Conservation (phyloP, 352 stramenopile genomes). For the Phytophthora rubi region DNA sequence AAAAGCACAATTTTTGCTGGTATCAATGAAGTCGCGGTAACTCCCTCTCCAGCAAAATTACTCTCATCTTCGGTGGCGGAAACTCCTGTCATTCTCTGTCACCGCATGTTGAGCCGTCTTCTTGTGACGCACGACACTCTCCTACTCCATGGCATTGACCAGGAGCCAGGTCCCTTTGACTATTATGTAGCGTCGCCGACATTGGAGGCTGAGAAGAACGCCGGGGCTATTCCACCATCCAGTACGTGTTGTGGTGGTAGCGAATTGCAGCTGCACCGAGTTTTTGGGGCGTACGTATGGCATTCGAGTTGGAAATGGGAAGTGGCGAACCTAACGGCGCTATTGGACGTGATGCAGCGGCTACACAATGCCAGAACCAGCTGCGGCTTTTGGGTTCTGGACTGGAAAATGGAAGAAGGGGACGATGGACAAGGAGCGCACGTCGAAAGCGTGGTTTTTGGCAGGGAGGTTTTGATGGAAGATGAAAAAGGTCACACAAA, state of each 20-base stretch:
- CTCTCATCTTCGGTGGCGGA: constrained; percentile 31
- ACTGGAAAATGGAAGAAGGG: constrained; percentile 78
- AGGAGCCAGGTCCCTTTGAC: constrained; percentile 39
- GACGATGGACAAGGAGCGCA: constrained; percentile 54
- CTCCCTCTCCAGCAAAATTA: constrained; percentile 33
- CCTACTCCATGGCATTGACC: constrained; percentile 50
- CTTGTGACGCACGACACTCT: constrained; percentile 82
- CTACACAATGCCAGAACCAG: constrained; percentile 75
- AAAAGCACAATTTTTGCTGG: constrained; percentile 66
- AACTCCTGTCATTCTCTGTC: constrained; percentile 51
- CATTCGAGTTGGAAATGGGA: constrained; percentile 88
- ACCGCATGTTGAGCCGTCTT: constrained; percentile 83
- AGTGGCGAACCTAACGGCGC: constrained; percentile 54
- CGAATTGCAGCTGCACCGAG: constrained; percentile 72
- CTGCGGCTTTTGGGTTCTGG: constrained; percentile 84
- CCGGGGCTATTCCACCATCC: constrained; percentile 40
- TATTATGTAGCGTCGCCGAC: constrained; percentile 40
- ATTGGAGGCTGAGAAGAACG: constrained; percentile 43
- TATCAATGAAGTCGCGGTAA: constrained; percentile 55
- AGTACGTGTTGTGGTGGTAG: constrained; percentile 79
- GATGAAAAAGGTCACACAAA: constrained; percentile 77
- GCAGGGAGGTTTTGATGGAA: constrained; percentile 85
- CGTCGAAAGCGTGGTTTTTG: constrained; percentile 80
- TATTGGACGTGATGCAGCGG: constrained; percentile 72
- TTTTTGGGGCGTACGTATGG: constrained; percentile 90